Percentiles rank a stretch among this genome's conserved stretches.
These are phyloP conservation scores for Pichia pseudocactophila DNA, from an alignment of 805 yeast species.

Conservation along the genomic window DNA sequence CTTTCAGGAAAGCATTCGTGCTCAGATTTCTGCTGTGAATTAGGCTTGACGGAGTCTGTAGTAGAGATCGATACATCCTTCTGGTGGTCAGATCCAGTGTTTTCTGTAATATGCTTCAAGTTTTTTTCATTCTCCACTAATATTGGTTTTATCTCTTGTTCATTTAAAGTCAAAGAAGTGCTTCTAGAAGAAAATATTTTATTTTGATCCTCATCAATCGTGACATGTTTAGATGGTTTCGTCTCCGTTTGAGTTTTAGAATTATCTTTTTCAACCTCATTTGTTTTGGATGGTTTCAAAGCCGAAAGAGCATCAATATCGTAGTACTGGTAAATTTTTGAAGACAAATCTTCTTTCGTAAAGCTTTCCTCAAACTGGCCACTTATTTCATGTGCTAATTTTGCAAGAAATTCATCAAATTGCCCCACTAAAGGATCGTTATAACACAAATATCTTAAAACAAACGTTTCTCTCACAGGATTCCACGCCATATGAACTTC, in stretches of 20 bases:
- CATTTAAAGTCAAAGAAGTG: no score
- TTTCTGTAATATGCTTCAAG: not conserved
- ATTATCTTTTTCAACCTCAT: not conserved
- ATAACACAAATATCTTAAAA: constrained; percentile 21
- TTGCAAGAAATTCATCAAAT: constrained; percentile 10
- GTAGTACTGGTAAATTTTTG: constrained; percentile 19
- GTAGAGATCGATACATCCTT: no score
- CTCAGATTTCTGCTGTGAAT: no score
- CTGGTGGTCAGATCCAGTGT: no score
- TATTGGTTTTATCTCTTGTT: no score
- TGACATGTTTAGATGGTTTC: constrained; percentile 4
- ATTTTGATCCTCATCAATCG: constrained; percentile 8
- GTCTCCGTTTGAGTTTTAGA: not conserved
- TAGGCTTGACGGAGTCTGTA: no score
- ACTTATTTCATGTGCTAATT: constrained; percentile 14
- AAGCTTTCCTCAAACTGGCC: constrained; percentile 14
- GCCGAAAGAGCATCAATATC: constrained; percentile 21
- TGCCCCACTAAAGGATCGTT: constrained; percentile 25
- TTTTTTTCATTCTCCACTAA: not conserved
- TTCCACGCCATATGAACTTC: constrained; percentile 13
- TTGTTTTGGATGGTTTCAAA: constrained; percentile 13
- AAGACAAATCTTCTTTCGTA: constrained; percentile 12
- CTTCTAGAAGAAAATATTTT: constrained; percentile 2
- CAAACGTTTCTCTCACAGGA: constrained; percentile 15
- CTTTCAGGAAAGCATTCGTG: no score